Evolutionary conservation across 225 moss, liverwort and hornwort genomes (phyloP).

Genomic region (Rhytidiadelphus loreus): DNA sequence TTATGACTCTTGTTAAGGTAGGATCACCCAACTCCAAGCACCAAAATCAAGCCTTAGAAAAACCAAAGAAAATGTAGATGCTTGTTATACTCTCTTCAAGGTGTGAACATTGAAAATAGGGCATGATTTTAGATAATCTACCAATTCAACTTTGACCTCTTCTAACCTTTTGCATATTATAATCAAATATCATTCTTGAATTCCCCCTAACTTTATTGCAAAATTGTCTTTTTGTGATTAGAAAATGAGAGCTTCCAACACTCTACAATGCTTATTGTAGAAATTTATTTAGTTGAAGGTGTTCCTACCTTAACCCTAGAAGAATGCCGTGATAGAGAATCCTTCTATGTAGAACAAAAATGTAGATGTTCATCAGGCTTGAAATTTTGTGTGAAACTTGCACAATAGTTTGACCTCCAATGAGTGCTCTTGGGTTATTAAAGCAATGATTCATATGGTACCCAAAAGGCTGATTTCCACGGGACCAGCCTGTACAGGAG

Average conservation of each 20-base stretch:
- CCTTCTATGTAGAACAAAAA: fast-evolving
- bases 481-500: background rate
- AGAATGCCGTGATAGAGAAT: fast-evolving
- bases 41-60: no score
- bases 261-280: background rate
- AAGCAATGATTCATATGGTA: background rate
- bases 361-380: no score
- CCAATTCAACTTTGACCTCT: background rate
- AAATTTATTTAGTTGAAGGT: background rate
- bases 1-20: background rate
- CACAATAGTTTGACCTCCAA: background rate
- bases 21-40: background rate
- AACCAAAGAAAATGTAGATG: no score
- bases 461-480: background rate
- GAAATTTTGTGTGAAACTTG: background rate
- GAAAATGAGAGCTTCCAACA: no score
- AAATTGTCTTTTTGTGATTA: background rate
- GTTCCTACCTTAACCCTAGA: background rate
- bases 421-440: background rate
- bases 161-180: background rate
- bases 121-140: background rate
- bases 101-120: background rate
- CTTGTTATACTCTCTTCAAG: no score
- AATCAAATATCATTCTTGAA: background rate
- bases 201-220: background rate